A percentile compares a stretch with the other conserved stretches of the same genome.
Evolutionary conservation across 139 green algal genomes (phyloP).

Genomic region (Chlamydomonas sp.): DNA sequence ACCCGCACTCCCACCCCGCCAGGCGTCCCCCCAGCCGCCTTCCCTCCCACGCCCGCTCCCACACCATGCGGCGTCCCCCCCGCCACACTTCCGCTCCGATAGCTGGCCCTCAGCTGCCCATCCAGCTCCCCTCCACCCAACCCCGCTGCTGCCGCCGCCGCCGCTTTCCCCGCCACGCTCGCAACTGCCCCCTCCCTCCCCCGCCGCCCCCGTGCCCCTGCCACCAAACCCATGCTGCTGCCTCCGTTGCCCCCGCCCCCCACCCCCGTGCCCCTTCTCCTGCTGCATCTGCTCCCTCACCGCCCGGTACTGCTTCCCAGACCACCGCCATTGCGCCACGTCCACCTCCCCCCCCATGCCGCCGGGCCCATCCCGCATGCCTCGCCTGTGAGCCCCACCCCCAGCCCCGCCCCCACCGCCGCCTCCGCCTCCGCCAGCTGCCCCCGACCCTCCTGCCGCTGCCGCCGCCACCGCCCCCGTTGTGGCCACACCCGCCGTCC

Average conservation of each 20-base stretch:
- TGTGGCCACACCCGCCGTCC: not conserved
- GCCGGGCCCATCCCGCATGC: too few species aligned
- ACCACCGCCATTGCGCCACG: too few species aligned
- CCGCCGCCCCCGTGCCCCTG: not conserved
- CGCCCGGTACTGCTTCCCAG: too few species aligned
- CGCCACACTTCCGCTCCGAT: not conserved
- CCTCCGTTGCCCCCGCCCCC: not conserved
- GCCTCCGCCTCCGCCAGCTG: not conserved
- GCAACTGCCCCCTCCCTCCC: too few species aligned
- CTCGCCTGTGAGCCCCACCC: too few species aligned
- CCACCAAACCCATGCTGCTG: not conserved
- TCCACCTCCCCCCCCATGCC: too few species aligned
- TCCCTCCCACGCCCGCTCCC: too few species aligned
- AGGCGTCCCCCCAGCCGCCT: too few species aligned
- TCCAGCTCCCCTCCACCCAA: slow-evolving; percentile 31
- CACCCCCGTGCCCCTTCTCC: not conserved
- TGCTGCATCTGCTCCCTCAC: too few species aligned
- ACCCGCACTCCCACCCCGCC: too few species aligned
- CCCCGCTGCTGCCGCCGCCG: not conserved
- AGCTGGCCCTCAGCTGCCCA: slow-evolving; percentile 31
- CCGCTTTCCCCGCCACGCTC: not conserved
- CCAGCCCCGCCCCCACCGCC: not conserved
- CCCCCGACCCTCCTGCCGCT: not conserved
- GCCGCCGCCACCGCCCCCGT: not conserved
- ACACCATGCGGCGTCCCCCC: too few species aligned